Evolutionary conservation across 805 yeast genomes (phyloP), one percentile per base, ranked within the genome.

Genomic region (Zygosaccharomyces bisporus): DNA sequence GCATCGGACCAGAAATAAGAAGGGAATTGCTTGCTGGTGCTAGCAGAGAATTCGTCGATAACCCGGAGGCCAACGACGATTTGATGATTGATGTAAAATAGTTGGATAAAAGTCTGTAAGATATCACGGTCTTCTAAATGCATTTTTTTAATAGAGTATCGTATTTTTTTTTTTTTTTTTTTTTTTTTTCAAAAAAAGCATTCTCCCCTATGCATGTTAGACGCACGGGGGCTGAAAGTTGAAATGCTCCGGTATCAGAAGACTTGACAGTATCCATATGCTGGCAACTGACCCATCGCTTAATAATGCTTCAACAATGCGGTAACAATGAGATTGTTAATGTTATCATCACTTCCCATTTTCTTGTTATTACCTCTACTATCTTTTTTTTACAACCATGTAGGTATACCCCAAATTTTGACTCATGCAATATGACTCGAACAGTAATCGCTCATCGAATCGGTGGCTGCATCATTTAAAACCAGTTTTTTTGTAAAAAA

Each of bases 1-100:
- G 82, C 20, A 86, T 93, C 47, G 90, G 96, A 2, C 95, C 95
- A 2, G 99, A 91, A 64, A 88, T 91, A 42, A 79, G 98, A 69
- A 80, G 97, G 58, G 99, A 93, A 64, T 73, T 93, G 51, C 69
- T 86, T 52, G 95, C 96, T 16, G 98, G 98, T 45, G 74, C 73
- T 37, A 78, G 86, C 43, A 79, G 93, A 69, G 72, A 73, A 55
- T 64, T 64, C 43, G 62, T 53, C 24, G 61, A 52, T 27, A 47
- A 55, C n/a, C 46, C 49, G 20, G 55, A 48, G 9, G 58, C 56
- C 8, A 58, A 55, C 13, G 64, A 60, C 37, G 56, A 59, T 39
- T 43, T 63, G 46, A 64, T 57, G 64, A 57, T 63, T 50, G 70
- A 67, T 36, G 60, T 61, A 27, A 38, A 39, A 34, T 47, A 41